Evolutionary conservation across 179 eudicot species (phyloP), one percentile per base, ranked within the genome.

Genomic region (Spinacia oleracea): DNA sequence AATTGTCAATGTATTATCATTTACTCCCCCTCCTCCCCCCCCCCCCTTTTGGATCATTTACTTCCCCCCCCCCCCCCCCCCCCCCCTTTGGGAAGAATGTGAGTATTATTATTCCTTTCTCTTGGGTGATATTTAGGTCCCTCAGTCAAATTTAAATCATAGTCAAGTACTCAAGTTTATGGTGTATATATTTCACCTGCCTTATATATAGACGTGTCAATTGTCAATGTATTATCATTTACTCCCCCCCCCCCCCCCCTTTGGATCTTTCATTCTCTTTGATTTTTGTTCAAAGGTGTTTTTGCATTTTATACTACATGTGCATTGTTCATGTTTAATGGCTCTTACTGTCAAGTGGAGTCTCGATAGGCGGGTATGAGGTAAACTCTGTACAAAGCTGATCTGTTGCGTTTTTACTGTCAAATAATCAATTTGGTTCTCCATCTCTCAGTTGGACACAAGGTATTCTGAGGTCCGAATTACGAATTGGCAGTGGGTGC

Each of bases 71-170:
- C n/a, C n/a, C n/a, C n/a, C n/a, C n/a, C n/a, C n/a, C n/a, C n/a
- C n/a, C n/a, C n/a, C n/a, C n/a, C n/a, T n/a, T n/a, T 93, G 94
- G 97, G 98, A 93, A 50, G 98, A 96, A 83, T 93, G 98, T 96
- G 85, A 90, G 97, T 87, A 25, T 60, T 74, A n/a, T 45, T 64
- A 50, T 79, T 55, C 48, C 29, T 38, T 72, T 63, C 31, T 48
- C 16, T 31, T 81, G 67, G 46, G 40, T 35, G 71, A 53, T 32
- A 29, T 77, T 56, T 56, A 50, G n/a, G 43, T 55, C 32, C 48
- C 48, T 42, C 50, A 46, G 70, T 16, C 48, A 32, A 81, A 64
- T 45, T 40, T 67, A 2, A 23, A 45, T 35, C 73, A 23, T 15
- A 12, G 62, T 51, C 73, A 18, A n/a, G n/a, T n/a, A n/a, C n/a